Evolutionary conservation across 768 basidiomycete species (phyloP).

Genomic region (Amanita exitialis): DNA sequence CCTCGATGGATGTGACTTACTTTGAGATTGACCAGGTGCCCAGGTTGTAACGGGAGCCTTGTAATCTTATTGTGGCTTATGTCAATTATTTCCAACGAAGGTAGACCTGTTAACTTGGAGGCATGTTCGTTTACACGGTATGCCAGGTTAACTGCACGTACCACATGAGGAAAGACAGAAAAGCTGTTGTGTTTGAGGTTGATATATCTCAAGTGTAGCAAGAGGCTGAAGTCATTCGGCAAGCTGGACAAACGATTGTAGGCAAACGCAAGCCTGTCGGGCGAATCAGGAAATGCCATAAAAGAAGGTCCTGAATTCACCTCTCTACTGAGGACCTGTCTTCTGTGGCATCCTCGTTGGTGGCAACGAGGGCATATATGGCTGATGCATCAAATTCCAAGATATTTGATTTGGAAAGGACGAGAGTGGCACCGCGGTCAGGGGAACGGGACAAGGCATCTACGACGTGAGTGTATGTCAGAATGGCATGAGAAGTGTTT

Average conservation of each 20-base stretch:
- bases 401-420: constrained; percentile 72
- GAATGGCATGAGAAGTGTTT: constrained; percentile 23
- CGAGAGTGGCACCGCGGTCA: constrained; percentile 77
- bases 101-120: constrained; percentile 68
- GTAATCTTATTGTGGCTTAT: constrained; percentile 88
- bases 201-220: constrained; percentile 73
- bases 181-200: constrained; percentile 84
- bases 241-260: constrained; percentile 76
- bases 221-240: constrained; percentile 61
- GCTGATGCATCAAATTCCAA: constrained; percentile 67
- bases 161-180: constrained; percentile 76
- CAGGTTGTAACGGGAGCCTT: constrained; percentile 69
- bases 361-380: constrained; percentile 65
- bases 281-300: constrained; percentile 1
- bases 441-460: constrained; percentile 57
- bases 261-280: constrained; percentile 69
- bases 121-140: constrained; percentile 4
- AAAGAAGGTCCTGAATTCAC: constrained; percentile 23
- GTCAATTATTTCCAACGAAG: constrained; percentile 88
- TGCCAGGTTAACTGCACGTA: constrained; percentile 29
- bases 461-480: constrained; percentile 48
- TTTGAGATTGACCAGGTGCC: constrained; percentile 65
- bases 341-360: constrained; percentile 38
- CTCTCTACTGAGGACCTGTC: constrained; percentile 49
- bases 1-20: constrained; percentile 26